A percentile compares a stretch with the other conserved stretches of the same genome.
phyloP scores from a whole-genome alignment of 139 green algal species.

The Edaphochlamys debaryana region DNA sequence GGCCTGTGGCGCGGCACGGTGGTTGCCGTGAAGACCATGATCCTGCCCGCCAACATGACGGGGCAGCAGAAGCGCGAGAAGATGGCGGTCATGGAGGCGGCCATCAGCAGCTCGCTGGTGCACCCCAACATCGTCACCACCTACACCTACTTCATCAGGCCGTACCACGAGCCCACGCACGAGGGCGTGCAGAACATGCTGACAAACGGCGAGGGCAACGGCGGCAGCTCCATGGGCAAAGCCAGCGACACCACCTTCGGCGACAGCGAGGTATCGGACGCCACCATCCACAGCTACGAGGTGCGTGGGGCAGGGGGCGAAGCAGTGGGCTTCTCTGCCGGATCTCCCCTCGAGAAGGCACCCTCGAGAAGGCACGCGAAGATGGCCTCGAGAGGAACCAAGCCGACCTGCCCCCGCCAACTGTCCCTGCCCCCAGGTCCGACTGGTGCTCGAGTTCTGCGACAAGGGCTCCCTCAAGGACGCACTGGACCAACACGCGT shows the following conservation, averaged over 20 bases:
- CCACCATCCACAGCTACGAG: slow-evolving; percentile 47
- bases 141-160: slow-evolving; percentile 61
- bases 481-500: slow-evolving; percentile 46
- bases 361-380: too few relatives aligned
- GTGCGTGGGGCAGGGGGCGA: not conserved
- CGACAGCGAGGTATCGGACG: not conserved
- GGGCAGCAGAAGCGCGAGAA: slow-evolving; percentile 48
- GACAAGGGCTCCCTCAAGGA: slow-evolving; percentile 59
- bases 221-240: too few relatives aligned
- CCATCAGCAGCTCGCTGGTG: slow-evolving; percentile 42
- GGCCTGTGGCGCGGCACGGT: slow-evolving; percentile 50
- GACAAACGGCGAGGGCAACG: too few relatives aligned
- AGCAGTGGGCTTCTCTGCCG: not conserved
- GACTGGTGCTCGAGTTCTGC: slow-evolving; percentile 68
- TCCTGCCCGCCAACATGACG: slow-evolving; percentile 58
- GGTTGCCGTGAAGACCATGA: slow-evolving; percentile 56
- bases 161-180: slow-evolving; percentile 27
- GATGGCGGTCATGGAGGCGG: slow-evolving; percentile 52
- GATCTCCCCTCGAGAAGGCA: not conserved
- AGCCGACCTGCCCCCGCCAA: not conserved
- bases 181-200: not conserved
- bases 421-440: slow-evolving; percentile 36
- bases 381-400: too few relatives aligned
- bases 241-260: not conserved
- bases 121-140: slow-evolving; percentile 53